Evolutionary conservation across 148 eudicot genomes (phyloP), one percentile per base, ranked within the genome.

Genomic region (Heliamphora exappendiculata): DNA sequence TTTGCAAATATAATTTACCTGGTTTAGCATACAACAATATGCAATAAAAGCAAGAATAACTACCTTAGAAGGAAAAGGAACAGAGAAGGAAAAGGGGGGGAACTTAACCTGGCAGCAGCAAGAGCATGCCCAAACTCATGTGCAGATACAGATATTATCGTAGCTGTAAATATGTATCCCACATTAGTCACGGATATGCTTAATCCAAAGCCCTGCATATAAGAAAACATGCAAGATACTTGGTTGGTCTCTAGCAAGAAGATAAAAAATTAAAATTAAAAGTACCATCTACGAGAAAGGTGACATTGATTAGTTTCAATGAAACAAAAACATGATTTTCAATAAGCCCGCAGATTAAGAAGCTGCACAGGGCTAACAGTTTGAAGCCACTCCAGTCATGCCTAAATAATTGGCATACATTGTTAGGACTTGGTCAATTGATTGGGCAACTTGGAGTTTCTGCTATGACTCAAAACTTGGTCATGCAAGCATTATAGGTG

Each of bases 71-170:
- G 34, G 41, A 7, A 41, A 53, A 36, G 54, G 34, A 70, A 29
- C 0, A 67, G 28, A 70, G 57, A 50, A 44, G 22, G 45, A 26
- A 67, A 28, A 47, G 28, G 53, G 45, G 5, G 34, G 78, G 24
- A 77, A 71, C 73, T 80, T 87, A 83, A 95, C 98, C 98, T 91
- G 69, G 98, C 91, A 76, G 98, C 98, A 79, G 98, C 92, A 84
- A 87, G 81, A 66, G 97, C 98, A 80, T 94, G 98, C 70, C 96
- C 98, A 80, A 92, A 78, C 81, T 95, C 98, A 89, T 95, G 98
- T 63, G 81, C 85, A 66, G 78, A 65, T 26, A 95, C 88, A 78
- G 94, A 87, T 74, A 92, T 64, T 29, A 89, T 55, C 9, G 98
- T 84, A 70, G 96, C 87, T 63, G 86, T 53, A 53, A 87, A 77